These are phyloP conservation scores for Ustanciosporium gigantosporum DNA, from an alignment of 1,284 basidiomycete species.

Conservation along the genomic window DNA sequence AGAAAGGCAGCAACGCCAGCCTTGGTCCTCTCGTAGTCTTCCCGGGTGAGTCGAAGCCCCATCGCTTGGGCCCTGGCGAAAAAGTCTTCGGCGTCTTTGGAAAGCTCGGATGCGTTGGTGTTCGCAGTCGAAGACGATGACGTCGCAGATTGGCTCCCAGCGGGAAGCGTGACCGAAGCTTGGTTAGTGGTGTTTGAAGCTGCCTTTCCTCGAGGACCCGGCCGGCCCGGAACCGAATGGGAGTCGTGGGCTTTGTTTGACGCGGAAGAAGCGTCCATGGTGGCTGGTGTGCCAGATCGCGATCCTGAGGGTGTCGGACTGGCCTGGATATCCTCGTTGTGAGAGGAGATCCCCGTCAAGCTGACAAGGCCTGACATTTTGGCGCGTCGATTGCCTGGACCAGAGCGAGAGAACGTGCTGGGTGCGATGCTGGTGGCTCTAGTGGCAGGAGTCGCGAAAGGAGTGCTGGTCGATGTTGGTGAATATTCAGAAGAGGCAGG, in stretches of 20 bases:
- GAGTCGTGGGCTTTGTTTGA: not conserved
- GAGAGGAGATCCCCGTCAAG: constrained; percentile 15
- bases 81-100: constrained; percentile 50
- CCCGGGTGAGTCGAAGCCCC: constrained; percentile 52
- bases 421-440: constrained; percentile 35
- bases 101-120: constrained; percentile 3
- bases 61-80: constrained; percentile 57
- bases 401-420: constrained; percentile 42
- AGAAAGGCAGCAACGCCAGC: constrained; percentile 58
- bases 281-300: constrained; percentile 26
- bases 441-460: constrained; percentile 35
- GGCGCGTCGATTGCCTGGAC: constrained; percentile 34
- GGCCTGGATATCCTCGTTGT: constrained; percentile 16
- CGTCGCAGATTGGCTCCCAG: not conserved
- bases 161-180: not conserved
- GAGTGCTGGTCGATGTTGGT: constrained; percentile 37
- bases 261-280: constrained; percentile 13
- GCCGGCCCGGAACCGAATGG: not conserved
- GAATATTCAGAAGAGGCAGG: constrained; percentile 36
- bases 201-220: not conserved
- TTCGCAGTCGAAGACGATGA: constrained; percentile 1
- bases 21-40: constrained; percentile 56
- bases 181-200: not conserved
- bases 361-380: constrained; percentile 25
- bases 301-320: constrained; percentile 34